Base-by-base conservation (phyloP, 176 grass and related monocot species). In the Tillandsia leiboldiana region DNA sequence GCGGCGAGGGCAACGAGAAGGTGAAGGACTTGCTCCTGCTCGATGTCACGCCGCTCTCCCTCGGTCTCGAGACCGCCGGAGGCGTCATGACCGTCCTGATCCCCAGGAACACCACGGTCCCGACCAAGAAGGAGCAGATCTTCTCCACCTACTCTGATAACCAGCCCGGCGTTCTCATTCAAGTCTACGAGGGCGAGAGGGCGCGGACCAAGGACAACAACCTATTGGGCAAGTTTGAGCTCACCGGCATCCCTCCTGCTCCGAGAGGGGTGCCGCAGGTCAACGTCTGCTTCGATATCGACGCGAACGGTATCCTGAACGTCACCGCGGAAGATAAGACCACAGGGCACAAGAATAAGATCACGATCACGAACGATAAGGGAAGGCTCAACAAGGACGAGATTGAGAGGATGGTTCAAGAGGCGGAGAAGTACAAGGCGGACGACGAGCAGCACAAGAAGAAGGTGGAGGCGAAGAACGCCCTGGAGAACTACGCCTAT, bases 351-450 rank as follows among this genome's bases (percentile, higher is more conserved):
- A 88, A 88, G 80, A 91, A 86, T 56, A 91, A 88, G 79, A 96
- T 96, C 82, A 96, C 87, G 12, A 90, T 96, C 29, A 91, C 84
- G 18, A 91, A 91, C 15, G 87, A 96, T 73, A 90, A 94, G 79
- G 90, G 90, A 0, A 58, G 90, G 62, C 83, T 91, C 13, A 96
- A 77, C 79, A 96, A 88, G 82, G 87, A 96, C 52, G 91, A 96
- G 71, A 90, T 96, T 22, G 87, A 88, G 84, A 77, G 73, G 29
- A 88, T 96, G 91, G 84, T 91, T 53, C 73, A 77, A 28, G 87
- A 91, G 64, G 84, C 87, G 0, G 79, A 91, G 82, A 88, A 82
- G 77, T 91, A 91, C 80, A 96, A 91, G 80, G 7, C 73, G 0
- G 79, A 96, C 77, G 87, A 96, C 70, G 87, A 96, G 73, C 64